phyloP scores from a whole-genome alignment of 148 eudicot genomes.

The Rhododendron simsii region DNA sequence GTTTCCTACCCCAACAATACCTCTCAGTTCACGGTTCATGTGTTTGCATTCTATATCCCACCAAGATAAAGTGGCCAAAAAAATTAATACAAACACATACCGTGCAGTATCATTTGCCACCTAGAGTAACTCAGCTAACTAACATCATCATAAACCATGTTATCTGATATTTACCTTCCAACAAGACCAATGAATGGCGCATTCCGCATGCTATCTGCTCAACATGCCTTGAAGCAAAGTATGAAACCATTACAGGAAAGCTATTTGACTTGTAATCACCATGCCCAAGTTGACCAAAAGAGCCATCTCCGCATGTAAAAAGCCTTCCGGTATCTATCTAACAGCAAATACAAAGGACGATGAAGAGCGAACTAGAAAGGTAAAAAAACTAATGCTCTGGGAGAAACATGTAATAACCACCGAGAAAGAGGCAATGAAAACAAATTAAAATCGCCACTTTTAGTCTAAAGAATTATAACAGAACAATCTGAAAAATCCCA shows the following conservation, averaged over 20 bases:
- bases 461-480: background rate
- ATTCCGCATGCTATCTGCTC: slow-evolving; percentile 82
- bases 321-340: slow-evolving; percentile 77
- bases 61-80: background rate
- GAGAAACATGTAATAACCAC: background rate
- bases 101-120: background rate
- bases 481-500: background rate
- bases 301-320: slow-evolving; percentile 95
- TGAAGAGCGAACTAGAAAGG: background rate
- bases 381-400: background rate
- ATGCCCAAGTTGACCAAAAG: slow-evolving; percentile 97
- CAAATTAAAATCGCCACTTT: background rate
- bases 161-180: slow-evolving; percentile 43
- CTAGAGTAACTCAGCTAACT: background rate
- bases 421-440: background rate
- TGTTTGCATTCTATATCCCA: background rate
- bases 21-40: background rate
- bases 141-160: background rate
- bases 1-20: background rate
- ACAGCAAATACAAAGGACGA: slow-evolving; percentile 11
- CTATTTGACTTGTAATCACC: slow-evolving; percentile 56
- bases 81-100: background rate
- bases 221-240: slow-evolving; percentile 53
- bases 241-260: slow-evolving; percentile 45
- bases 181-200: slow-evolving; percentile 81